Evolutionary conservation across 2,329 filamentous ascomycete species (phyloP).

Genomic region (Mollisia scopiformis): DNA sequence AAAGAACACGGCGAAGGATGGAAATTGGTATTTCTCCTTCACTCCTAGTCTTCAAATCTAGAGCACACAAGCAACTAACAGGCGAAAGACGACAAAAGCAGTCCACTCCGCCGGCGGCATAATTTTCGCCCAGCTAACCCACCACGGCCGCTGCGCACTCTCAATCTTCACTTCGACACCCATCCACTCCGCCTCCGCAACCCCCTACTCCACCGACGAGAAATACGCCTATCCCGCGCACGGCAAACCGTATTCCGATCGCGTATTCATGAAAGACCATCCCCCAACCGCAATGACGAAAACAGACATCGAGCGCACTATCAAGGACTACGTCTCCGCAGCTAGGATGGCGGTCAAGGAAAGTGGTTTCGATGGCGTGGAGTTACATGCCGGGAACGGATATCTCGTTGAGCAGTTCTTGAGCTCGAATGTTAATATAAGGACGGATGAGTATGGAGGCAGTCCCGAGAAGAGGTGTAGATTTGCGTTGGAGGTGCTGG

Average conservation of each 20-base stretch:
- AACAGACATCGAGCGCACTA: constrained; percentile 38
- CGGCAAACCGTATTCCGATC: neutral
- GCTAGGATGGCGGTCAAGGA: constrained; percentile 50
- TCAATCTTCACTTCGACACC: constrained; percentile 37
- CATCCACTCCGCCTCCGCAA: constrained; percentile 42
- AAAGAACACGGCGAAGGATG: constrained; percentile 60
- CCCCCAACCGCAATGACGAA: constrained; percentile 40
- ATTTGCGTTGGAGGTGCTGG: constrained; percentile 53
- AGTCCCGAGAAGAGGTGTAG: constrained; percentile 49
- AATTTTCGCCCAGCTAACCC: constrained; percentile 65
- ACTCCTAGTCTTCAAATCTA: neutral
- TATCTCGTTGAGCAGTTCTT: constrained; percentile 59
- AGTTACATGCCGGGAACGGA: constrained; percentile 46
- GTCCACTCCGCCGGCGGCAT: constrained; percentile 63
- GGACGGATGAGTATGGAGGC: constrained; percentile 53
- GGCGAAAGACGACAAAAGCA: constrained; percentile 52
- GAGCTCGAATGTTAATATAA: constrained; percentile 53
- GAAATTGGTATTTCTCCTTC: constrained; percentile 44
- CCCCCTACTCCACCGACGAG: constrained; percentile 31
- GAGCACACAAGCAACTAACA: neutral
- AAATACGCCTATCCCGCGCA: constrained; percentile 10
- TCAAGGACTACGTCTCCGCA: constrained; percentile 9
- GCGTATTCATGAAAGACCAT: neutral
- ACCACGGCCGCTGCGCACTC: constrained; percentile 51
- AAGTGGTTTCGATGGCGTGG: constrained; percentile 48